Base-by-base conservation (phyloP, 2,329 filamentous ascomycete species). In the Pyrenophora teres region DNA sequence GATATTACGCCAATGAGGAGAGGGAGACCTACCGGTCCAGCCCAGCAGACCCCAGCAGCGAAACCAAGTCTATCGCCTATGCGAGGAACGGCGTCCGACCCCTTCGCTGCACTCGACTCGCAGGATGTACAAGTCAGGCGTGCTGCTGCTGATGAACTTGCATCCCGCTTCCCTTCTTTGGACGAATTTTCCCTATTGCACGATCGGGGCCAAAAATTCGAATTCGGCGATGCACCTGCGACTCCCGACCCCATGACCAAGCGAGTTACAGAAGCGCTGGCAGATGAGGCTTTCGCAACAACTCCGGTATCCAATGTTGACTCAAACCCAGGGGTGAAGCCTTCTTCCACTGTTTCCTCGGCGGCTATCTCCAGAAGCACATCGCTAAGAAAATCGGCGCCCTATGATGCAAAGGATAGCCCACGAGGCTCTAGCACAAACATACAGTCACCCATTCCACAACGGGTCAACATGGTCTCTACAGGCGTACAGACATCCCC, bases 1-100 rank as follows among this genome's bases (percentile, higher is more conserved):
- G 91, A 97, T 19, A 91, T 99, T 56, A 87, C 89, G 32, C 94
- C 93, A 0, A 97, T 97, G 94, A 85, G 94, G 54, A 84, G 94
- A 76, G 94, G 94, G 3, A 82, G 91, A 55, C 89, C 92, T 4
- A 80, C 81, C 4, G 81, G 76, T 15, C 78, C 80, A 51, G 72
- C 76, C 19, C 78, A 75, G 71, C 72, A 77, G 74, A 63, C 53
- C 37, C 60, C 62, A 16, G 64, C 60, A 27, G 72, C 78, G 33
- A 86, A 84, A 66, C 83, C 82, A 46, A 87, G 78, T 63, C 82
- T 86, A 6, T 91, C 89, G 4, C 88, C 90, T 0, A 83, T 86
- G 60, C 83, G 87, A 57, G 86, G 87, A 36, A 83, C 86, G 1
- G 81, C 82, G 21, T 86, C 83, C 40, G 94, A 99, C 72, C 94